These are phyloP conservation scores for Onygenales sp. DNA, from an alignment of 2,329 filamentous ascomycete species.

Conservation along the genomic window DNA sequence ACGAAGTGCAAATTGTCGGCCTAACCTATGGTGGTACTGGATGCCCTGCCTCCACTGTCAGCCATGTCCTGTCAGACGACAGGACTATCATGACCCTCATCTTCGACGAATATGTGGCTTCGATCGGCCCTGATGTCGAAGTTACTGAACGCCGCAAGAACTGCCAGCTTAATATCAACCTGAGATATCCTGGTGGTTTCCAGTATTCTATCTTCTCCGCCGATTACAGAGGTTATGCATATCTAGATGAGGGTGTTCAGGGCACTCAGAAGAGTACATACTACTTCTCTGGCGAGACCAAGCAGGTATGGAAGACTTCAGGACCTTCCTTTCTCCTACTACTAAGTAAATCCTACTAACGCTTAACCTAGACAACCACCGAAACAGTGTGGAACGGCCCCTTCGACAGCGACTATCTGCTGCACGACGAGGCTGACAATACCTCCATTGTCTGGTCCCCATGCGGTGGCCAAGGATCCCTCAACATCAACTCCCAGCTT, in stretches of 20 bases:
- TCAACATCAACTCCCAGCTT: conserved; percentile 47
- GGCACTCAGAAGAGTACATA: conserved; percentile 44
- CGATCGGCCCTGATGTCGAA: conserved; percentile 34
- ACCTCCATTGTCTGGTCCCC: conserved; percentile 44
- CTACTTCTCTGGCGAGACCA: conserved; percentile 42
- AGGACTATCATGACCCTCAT: conserved; percentile 39
- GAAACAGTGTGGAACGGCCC: conserved; percentile 36
- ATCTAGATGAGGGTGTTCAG: conserved; percentile 36
- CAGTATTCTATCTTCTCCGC: conserved; percentile 45
- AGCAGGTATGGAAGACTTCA: conserved; percentile 25
- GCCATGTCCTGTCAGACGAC: conserved; percentile 34
- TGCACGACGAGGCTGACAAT: conserved; percentile 37
- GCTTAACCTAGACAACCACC: conserved; percentile 21
- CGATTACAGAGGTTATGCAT: conserved; percentile 44
- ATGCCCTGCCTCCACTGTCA: conserved; percentile 37
- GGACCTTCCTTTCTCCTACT: not conserved
- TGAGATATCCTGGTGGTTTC: conserved; percentile 43
- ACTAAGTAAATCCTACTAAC: conserved; percentile 13
- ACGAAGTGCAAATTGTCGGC: conserved; percentile 31
- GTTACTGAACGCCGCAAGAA: conserved; percentile 41
- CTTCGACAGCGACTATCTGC: conserved; percentile 33
- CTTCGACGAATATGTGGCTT: conserved; percentile 43
- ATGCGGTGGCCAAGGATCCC: conserved; percentile 39
- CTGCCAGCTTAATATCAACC: conserved; percentile 45
- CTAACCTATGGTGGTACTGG: conserved; percentile 41